Evolutionary conservation across 192 early-diverging fungal species (phyloP).

Genomic region (Backusella westeae): DNA sequence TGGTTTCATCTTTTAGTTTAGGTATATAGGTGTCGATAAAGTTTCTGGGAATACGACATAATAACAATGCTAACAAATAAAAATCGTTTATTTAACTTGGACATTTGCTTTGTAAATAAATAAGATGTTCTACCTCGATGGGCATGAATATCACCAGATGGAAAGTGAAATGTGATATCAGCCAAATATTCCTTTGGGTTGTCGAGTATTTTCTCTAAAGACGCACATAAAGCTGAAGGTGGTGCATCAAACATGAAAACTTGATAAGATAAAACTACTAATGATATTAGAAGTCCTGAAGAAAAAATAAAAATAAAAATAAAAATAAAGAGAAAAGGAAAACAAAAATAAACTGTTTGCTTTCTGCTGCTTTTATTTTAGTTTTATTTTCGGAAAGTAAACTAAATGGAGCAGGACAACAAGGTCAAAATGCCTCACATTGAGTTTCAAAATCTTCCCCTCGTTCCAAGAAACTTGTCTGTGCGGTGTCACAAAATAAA

Average conservation of each 20-base stretch:
- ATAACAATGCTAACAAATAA: background rate
- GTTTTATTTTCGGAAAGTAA: background rate
- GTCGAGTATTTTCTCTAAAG: slow-evolving; percentile 20
- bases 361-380: background rate
- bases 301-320: background rate
- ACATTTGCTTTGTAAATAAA: background rate
- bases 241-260: slow-evolving; percentile 24
- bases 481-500: slow-evolving; percentile 1
- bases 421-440: slow-evolving; percentile 5
- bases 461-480: background rate
- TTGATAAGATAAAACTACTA: background rate
- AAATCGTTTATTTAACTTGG: background rate
- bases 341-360: background rate
- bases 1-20: background rate
- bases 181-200: slow-evolving; percentile 25
- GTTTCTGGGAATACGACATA: background rate
- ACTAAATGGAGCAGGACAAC: background rate
- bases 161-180: slow-evolving; percentile 28
- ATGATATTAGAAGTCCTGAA: background rate
- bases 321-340: background rate
- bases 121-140: slow-evolving; percentile 31
- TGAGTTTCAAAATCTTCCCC: background rate
- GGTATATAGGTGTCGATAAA: background rate
- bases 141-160: slow-evolving; percentile 14
- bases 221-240: slow-evolving; percentile 10